phyloP scores from a whole-genome alignment of 257 asterid genomes.

The Nicotiana knightiana region DNA sequence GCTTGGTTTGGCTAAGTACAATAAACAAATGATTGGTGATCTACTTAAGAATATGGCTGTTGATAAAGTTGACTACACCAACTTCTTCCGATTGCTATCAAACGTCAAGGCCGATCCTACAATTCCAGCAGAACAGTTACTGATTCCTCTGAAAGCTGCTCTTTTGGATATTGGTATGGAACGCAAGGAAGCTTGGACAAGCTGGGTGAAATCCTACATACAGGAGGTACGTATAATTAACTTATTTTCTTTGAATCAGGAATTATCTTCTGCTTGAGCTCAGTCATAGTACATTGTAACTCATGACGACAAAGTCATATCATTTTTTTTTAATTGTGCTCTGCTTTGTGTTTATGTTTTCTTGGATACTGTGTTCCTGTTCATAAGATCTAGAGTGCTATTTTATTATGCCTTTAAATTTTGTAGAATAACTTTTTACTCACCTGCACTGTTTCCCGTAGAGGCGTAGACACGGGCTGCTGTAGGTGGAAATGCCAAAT shows the following conservation, averaged over 20 bases:
- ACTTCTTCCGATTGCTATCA: constrained; percentile 88
- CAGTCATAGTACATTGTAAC: not conserved
- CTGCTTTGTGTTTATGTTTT: not conserved
- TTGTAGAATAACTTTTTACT: not conserved
- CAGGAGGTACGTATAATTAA: constrained; percentile 54
- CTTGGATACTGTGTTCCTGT: not conserved
- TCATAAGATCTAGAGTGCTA: not conserved
- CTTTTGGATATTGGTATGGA: constrained; percentile 93
- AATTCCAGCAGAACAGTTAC: constrained; percentile 54
- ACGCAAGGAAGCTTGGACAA: constrained; percentile 90
- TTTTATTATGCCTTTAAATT: not conserved
- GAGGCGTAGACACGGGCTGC: not conserved
- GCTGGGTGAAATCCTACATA: constrained; percentile 76
- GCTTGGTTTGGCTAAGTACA: constrained; percentile 86
- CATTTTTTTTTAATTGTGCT: not conserved
- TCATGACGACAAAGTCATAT: not conserved
- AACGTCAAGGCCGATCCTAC: constrained; percentile 70
- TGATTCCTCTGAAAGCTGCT: constrained; percentile 83
- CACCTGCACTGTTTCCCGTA: not conserved
- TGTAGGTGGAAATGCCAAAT: not conserved
- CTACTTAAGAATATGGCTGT: constrained; percentile 95
- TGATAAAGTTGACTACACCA: constrained; percentile 98
- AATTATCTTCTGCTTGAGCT: not conserved
- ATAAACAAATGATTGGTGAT: constrained; percentile 75
- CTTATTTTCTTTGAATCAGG: not conserved